Evolutionary conservation across 352 stramenopile genomes (phyloP).

Genomic region (Phytophthora brassicae): DNA sequence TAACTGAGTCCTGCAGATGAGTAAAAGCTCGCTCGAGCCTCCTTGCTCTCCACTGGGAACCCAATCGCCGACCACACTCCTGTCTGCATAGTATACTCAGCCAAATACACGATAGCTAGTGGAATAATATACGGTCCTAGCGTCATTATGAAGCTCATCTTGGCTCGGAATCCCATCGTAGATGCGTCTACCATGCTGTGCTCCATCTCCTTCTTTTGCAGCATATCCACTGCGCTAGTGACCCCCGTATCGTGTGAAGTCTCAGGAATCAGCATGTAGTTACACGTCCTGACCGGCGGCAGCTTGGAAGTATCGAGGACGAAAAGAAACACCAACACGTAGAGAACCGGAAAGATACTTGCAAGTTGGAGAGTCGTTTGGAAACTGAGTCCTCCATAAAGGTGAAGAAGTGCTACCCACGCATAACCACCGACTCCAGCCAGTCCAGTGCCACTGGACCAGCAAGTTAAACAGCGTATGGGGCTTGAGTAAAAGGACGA

Average conservation of each 20-base stretch:
- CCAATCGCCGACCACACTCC: conserved; percentile 94
- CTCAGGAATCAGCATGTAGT: conserved; percentile 48
- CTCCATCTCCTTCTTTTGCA: conserved; percentile 21
- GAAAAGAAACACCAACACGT: conserved; percentile 63
- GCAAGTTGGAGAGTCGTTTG: conserved; percentile 59
- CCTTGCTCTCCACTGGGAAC: conserved; percentile 82
- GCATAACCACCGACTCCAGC: conserved; percentile 91
- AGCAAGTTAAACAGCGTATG: conserved; percentile 83
- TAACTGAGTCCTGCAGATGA: conserved; percentile 89
- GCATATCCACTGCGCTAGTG: conserved; percentile 5
- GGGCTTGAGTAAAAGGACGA: conserved; percentile 80
- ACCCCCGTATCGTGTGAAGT: conserved; percentile 14
- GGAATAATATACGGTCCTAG: conserved; percentile 92
- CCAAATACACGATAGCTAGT: conserved; percentile 91
- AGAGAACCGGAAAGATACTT: conserved; percentile 61
- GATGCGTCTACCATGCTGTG: conserved; percentile 30
- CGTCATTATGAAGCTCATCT: conserved; percentile 72
- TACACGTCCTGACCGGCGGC: conserved; percentile 32
- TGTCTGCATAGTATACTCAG: conserved; percentile 94
- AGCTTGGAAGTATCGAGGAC: conserved; percentile 61
- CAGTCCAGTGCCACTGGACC: conserved; percentile 92
- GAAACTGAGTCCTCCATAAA: conserved; percentile 71
- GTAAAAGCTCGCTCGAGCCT: conserved; percentile 88
- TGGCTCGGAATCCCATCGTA: conserved; percentile 51
- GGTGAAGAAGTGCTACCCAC: conserved; percentile 81